Conservation (phyloP, 257 asterid species). For the Solanum habrochaites region DNA sequence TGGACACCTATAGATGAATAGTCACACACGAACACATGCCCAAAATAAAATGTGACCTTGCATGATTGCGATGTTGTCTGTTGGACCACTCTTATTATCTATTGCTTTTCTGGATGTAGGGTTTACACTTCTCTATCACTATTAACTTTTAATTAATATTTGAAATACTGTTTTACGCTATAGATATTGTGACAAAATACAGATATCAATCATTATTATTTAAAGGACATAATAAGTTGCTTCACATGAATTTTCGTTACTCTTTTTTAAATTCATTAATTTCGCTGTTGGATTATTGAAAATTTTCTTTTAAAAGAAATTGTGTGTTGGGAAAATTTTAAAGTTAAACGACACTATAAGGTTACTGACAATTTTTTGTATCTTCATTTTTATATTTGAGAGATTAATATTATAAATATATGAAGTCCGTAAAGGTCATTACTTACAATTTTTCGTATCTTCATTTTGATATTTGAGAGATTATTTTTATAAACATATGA, state of each 20-base stretch:
- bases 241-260: not conserved
- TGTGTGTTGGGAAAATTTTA: not conserved
- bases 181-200: not conserved
- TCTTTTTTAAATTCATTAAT: not conserved
- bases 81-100: conserved; percentile 8
- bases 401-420: no score
- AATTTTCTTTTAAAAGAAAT: not conserved
- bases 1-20: not conserved
- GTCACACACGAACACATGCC: not conserved
- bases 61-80: not conserved
- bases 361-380: not conserved
- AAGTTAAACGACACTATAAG: not conserved
- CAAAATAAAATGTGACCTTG: not conserved
- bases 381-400: not conserved
- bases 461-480: no score
- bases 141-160: not conserved
- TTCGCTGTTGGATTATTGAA: not conserved
- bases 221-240: no score
- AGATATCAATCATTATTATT: no score
- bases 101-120: not conserved
- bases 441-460: no score
- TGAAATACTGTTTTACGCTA: not conserved
- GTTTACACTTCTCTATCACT: not conserved
- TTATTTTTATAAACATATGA: no score
- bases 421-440: no score